phyloP scores from a whole-genome alignment of 306 rosid genomes.

The Cicer chorassanicum region DNA sequence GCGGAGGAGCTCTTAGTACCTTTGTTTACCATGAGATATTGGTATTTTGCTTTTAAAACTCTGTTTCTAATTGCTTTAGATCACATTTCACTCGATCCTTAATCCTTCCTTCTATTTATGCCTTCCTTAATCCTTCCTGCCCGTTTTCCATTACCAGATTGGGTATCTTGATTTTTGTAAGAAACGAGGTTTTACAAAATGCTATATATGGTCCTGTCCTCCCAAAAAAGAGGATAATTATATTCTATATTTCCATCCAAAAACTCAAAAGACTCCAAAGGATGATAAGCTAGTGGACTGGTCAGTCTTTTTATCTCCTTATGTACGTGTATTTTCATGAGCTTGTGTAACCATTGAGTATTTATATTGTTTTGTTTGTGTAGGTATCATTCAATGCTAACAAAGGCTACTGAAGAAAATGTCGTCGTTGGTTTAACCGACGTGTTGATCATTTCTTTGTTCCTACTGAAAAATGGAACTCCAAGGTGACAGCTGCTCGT shows the following conservation, averaged over 20 bases:
- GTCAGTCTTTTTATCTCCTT: slow-evolving; percentile 39
- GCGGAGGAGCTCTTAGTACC: slow-evolving; percentile 71
- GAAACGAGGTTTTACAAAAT: slow-evolving; percentile 65
- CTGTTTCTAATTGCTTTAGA: background rate
- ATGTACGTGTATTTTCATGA: background rate
- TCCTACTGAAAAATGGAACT: slow-evolving; percentile 43
- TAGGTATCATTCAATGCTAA: slow-evolving; percentile 64
- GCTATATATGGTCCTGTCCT: slow-evolving; percentile 71
- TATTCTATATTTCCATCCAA: slow-evolving; percentile 65
- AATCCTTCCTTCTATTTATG: slow-evolving; percentile 3
- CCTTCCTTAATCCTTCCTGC: no score
- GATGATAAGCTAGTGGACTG: slow-evolving; percentile 61
- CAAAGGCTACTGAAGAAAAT: slow-evolving; percentile 60
- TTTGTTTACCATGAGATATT: slow-evolving; percentile 74
- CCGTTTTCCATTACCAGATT: slow-evolving; percentile 62
- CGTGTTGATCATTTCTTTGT: slow-evolving; percentile 59
- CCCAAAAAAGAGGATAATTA: slow-evolving; percentile 65
- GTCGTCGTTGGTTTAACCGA: slow-evolving; percentile 56
- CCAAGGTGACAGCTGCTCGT: slow-evolving; percentile 62
- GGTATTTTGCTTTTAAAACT: slow-evolving; percentile 46
- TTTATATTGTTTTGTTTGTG: slow-evolving; percentile 23
- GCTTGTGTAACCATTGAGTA: background rate
- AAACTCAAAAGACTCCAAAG: slow-evolving; percentile 65
- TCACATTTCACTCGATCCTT: background rate
- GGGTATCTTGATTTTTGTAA: slow-evolving; percentile 79